Percentiles rank a stretch among this genome's conserved stretches.
Conservation (phyloP, 2,329 filamentous ascomycete genomes). For the Penicillium janthinellum region DNA sequence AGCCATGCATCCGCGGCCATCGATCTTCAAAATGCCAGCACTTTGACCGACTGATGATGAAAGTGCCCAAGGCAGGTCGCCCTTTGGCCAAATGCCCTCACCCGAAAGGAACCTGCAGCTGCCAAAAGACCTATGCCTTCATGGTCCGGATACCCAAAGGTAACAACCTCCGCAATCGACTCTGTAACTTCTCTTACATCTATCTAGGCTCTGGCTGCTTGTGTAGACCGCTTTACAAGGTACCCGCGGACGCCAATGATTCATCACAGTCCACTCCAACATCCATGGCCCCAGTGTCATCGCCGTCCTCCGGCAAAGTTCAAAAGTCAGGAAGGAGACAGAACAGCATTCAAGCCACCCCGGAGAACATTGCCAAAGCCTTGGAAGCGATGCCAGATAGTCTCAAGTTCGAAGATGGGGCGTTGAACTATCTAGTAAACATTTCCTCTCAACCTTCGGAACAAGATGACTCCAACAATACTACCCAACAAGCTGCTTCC, state of each 20-base stretch:
- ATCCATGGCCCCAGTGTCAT: constrained; percentile 24
- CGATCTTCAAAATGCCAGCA: constrained; percentile 54
- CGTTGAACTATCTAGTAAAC: constrained; percentile 8
- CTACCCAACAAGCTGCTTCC: neutral
- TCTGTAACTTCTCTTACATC: constrained; percentile 15
- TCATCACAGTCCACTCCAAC: constrained; percentile 16
- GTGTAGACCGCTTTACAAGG: constrained; percentile 46
- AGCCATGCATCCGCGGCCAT: constrained; percentile 53
- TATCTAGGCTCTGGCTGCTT: constrained; percentile 42
- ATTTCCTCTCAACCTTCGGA: constrained; percentile 15
- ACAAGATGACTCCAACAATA: constrained; percentile 6
- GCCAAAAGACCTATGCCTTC: constrained; percentile 45
- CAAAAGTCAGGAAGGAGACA: constrained; percentile 40
- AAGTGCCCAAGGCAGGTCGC: constrained; percentile 52
- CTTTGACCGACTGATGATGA: constrained; percentile 52
- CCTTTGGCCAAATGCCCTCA: constrained; percentile 52
- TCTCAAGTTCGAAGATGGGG: constrained; percentile 25
- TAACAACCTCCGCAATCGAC: constrained; percentile 21
- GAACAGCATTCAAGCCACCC: constrained; percentile 36
- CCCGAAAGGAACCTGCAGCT: constrained; percentile 46
- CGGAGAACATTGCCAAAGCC: constrained; percentile 39
- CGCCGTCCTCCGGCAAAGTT: constrained; percentile 35
- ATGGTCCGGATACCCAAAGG: constrained; percentile 51
- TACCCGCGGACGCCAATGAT: constrained; percentile 26
- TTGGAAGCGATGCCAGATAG: constrained; percentile 32